These are phyloP conservation scores for Nicotiana undulata DNA, from an alignment of 257 asterid species.

Conservation along the genomic window DNA sequence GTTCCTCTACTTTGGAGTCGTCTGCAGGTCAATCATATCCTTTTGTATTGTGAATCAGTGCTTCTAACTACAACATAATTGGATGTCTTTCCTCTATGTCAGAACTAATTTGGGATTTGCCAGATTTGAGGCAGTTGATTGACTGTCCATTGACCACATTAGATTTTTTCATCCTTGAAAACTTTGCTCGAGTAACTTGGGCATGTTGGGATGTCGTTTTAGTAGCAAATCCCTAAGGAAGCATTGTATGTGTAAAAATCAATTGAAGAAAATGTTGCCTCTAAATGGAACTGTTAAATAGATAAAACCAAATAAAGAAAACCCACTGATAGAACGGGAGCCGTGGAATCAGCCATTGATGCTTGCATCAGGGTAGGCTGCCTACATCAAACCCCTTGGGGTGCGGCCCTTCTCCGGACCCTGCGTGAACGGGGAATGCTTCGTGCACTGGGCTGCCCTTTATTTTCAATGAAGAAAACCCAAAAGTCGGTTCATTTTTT, in stretches of 20 bases:
- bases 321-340: too few species aligned
- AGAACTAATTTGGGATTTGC: background rate
- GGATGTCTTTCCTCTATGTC: background rate
- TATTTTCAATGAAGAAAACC: background rate
- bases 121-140: background rate
- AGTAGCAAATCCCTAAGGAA: background rate
- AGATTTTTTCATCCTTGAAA: background rate
- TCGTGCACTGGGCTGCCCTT: too few species aligned
- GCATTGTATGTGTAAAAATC: background rate
- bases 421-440: too few species aligned
- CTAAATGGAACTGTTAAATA: background rate
- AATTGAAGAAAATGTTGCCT: background rate
- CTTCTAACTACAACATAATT: background rate
- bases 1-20: constrained; percentile 91
- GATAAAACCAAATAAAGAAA: background rate
- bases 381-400: too few species aligned
- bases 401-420: too few species aligned
- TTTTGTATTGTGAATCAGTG: constrained; percentile 11
- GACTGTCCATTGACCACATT: background rate
- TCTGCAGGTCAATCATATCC: constrained; percentile 53
- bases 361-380: too few species aligned
- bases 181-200: background rate
- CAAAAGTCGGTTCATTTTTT: background rate
- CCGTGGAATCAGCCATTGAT: too few species aligned
- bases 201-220: background rate